These are phyloP conservation scores for Coelastrella sp. DNA, from an alignment of 139 green algal species.

Conservation along the genomic window DNA sequence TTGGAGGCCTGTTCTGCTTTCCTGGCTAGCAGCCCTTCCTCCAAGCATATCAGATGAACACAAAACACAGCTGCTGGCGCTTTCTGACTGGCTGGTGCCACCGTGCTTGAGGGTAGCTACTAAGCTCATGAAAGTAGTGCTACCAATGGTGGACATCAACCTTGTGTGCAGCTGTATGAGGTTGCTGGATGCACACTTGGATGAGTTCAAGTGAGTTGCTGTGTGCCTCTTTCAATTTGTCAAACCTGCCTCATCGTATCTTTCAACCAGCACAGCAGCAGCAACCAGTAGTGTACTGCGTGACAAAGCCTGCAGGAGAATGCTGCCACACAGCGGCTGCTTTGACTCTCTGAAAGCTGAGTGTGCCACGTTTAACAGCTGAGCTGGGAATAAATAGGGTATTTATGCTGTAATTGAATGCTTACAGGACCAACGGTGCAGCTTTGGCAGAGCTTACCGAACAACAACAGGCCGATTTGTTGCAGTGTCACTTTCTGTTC, in stretches of 20 bases:
- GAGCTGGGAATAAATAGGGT: no score
- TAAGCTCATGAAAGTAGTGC: slow-evolving; percentile 55
- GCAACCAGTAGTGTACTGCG: no score
- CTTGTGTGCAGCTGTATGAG: slow-evolving; percentile 66
- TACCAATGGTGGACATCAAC: slow-evolving; percentile 74
- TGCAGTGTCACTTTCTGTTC: slow-evolving; percentile 82
- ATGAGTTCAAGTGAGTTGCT: slow-evolving; percentile 58
- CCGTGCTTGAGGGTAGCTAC: slow-evolving; percentile 69
- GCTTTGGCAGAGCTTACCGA: slow-evolving; percentile 53
- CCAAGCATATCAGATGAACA: slow-evolving; percentile 56
- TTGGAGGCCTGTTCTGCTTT: slow-evolving; percentile 74
- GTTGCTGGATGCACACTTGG: slow-evolving; percentile 68
- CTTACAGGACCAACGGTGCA: neutral
- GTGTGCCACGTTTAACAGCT: no score
- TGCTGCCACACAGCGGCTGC: no score
- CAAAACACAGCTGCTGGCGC: slow-evolving; percentile 56
- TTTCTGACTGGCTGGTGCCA: slow-evolving; percentile 84
- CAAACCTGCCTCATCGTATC: no score
- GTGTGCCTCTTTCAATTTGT: no score
- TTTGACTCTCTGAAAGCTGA: no score
- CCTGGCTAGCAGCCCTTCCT: slow-evolving; percentile 72
- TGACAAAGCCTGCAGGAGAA: no score
- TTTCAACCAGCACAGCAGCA: no score
- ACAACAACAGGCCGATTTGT: slow-evolving; percentile 46
- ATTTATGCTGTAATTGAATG: no score